Conservation (phyloP, 805 yeast genomes). For the Kodamaea laetipori region DNA sequence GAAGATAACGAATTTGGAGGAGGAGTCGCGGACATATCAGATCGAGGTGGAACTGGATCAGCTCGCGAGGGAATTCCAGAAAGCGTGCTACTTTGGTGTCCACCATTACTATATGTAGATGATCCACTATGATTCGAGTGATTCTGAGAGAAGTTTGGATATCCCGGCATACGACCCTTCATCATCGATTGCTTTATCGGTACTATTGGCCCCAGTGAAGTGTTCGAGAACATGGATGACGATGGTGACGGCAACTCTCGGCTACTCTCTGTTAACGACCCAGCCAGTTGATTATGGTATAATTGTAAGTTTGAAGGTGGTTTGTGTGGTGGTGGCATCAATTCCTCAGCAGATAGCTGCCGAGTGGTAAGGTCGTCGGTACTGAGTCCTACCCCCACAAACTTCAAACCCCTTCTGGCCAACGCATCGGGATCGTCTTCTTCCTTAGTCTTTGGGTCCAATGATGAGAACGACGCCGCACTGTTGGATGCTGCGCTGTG, state of each 20-base stretch:
- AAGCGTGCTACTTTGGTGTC: too few relatives aligned
- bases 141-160: too few relatives aligned
- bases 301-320: neutral
- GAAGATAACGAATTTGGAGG: neutral
- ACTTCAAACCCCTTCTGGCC: conserved; percentile 23
- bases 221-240: conserved; percentile 3
- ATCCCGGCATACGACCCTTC: too few relatives aligned
- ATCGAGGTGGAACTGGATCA: too few relatives aligned
- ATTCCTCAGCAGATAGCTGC: conserved; percentile 20
- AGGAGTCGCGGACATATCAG: conserved; percentile 9
- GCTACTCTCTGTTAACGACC: neutral
- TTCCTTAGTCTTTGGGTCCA: conserved; percentile 19
- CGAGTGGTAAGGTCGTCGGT: conserved; percentile 1
- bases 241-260: conserved; percentile 2
- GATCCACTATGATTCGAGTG: too few relatives aligned
- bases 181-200: conserved; percentile 1
- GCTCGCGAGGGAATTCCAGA: too few relatives aligned
- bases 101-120: too few relatives aligned
- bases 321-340: conserved; percentile 24
- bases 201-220: neutral
- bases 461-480: conserved; percentile 15
- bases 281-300: conserved; percentile 2
- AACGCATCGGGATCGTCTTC: conserved; percentile 10
- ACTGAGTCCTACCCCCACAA: conserved; percentile 33
- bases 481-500: conserved; percentile 7